These are phyloP conservation scores for Vigna mungo DNA, from an alignment of 306 rosid species.

Conservation along the genomic window DNA sequence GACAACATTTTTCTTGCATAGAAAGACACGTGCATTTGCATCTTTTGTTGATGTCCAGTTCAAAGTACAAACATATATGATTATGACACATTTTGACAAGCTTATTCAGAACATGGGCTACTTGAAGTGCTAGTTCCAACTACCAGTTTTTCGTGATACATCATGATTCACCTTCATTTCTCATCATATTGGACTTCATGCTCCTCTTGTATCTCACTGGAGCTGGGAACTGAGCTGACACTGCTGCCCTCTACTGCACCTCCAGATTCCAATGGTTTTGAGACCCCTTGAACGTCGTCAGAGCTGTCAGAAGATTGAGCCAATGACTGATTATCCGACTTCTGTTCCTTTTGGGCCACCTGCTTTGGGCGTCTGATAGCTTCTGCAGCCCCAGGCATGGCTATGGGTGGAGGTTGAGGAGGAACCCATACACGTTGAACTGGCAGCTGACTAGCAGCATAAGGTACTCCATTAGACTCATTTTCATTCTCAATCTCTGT, in stretches of 20 bases:
- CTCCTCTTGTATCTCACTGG: constrained; percentile 69
- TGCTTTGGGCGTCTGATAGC: constrained; percentile 90
- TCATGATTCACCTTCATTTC: constrained; percentile 44
- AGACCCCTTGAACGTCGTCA: constrained; percentile 56
- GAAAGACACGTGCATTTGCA: constrained; percentile 27
- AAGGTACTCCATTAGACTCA: constrained; percentile 58
- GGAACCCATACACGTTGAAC: constrained; percentile 85
- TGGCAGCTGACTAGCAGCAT: constrained; percentile 56
- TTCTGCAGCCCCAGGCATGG: constrained; percentile 87
- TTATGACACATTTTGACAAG: constrained; percentile 28
- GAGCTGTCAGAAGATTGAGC: constrained; percentile 56
- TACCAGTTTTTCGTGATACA: constrained; percentile 20
- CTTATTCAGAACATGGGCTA: constrained; percentile 27
- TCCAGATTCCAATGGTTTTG: constrained; percentile 64
- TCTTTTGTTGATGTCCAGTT: constrained; percentile 25
- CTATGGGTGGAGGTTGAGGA: constrained; percentile 93
- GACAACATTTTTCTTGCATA: constrained; percentile 32
- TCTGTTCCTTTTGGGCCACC: constrained; percentile 61
- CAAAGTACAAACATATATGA: neutral
- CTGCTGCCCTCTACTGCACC: constrained; percentile 53
- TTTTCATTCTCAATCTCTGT: constrained; percentile 66
- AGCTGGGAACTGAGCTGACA: constrained; percentile 27
- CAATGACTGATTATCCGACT: constrained; percentile 53
- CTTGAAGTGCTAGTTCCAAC: constrained; percentile 19
- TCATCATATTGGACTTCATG: constrained; percentile 40